Evolutionary conservation across 768 basidiomycete species (phyloP), one percentile per base, ranked within the genome.

Genomic region (Leccinum fibrillosum): DNA sequence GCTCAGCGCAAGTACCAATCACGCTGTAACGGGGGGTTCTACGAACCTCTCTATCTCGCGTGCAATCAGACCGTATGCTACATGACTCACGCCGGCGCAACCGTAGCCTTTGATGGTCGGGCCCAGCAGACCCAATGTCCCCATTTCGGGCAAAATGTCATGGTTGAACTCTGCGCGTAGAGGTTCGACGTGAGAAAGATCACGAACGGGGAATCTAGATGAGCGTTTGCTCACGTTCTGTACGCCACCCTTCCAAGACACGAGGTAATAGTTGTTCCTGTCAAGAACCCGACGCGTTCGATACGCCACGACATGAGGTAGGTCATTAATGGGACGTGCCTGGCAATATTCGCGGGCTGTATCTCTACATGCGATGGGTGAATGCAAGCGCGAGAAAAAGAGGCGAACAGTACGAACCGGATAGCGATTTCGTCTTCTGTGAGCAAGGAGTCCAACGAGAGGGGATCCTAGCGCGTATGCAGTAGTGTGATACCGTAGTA

Each of bases 51-150:
- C 96, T 4, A 98, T 88, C 72, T 98, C 96, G 42, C 96, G 80
- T 4, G 93, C 92, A 65, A 98, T 90, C 26, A 98, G 80, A 5
- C 96, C 96, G 62, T 98, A 98, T 1, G 96, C 90, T 11, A 98
- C 94, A 64, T 86, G 89, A 64, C 88, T 90, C 17, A 85, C 87
- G 21, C 96, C 95, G 0, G 96, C 95, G 67, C 96, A 98, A 23
- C 91, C 94, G 62, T 97, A 97, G 1, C 93, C 95, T 58, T 88
- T 72, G 62, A 98, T 98, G 0, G 95, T 98, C 2, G 95, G 87
- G 0, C 96, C 96, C 1, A 98, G 79, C 13, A 98, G 75, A 2
- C 96, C 96, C 4, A 98, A 78, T 60, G 86, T 83, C 5, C 96
- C 96, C 95, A 98, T 97, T 71, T 96, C 92, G 9, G 85, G 84